A percentile compares a stretch with the other conserved stretches of the same genome.
These are phyloP conservation scores for Monosporascus sp. DNA, from an alignment of 2,329 filamentous ascomycete species.

Conservation along the genomic window DNA sequence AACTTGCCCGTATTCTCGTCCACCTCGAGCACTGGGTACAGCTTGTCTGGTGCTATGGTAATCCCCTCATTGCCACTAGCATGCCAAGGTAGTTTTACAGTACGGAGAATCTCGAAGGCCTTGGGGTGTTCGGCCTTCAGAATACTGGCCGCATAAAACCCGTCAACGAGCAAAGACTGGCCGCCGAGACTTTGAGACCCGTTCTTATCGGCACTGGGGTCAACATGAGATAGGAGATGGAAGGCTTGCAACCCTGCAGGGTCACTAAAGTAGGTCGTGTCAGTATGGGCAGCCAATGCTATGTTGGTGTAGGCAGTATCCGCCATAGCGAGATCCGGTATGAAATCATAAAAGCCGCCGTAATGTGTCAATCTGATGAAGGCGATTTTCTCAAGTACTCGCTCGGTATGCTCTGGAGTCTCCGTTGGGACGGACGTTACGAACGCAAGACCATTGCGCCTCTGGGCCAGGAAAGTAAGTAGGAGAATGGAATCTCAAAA, in stretches of 20 bases:
- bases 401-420: constrained; percentile 64
- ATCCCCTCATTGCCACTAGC: constrained; percentile 86
- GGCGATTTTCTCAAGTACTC: constrained; percentile 73
- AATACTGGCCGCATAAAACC: constrained; percentile 65
- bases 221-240: constrained; percentile 74
- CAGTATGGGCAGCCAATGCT: constrained; percentile 78
- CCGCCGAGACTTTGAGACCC: constrained; percentile 52
- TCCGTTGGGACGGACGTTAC: constrained; percentile 62
- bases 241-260: constrained; percentile 89
- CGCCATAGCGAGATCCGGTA: constrained; percentile 78
- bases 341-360: constrained; percentile 75
- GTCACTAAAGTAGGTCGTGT: constrained; percentile 94
- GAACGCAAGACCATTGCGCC: constrained; percentile 69
- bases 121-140: constrained; percentile 49
- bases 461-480: constrained; percentile 37
- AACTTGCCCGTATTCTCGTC: constrained; percentile 33
- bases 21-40: constrained; percentile 68
- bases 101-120: constrained; percentile 54
- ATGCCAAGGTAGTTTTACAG: constrained; percentile 64
- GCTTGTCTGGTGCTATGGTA: constrained; percentile 65
- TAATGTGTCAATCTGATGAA: constrained; percentile 92
- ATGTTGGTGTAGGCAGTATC: constrained; percentile 90
- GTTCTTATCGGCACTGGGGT: constrained; percentile 8
- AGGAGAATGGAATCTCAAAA: not conserved
- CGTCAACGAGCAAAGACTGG: constrained; percentile 77